phyloP scores from a whole-genome alignment of 169 alveolate species.

The Plasmodium gaboni region DNA sequence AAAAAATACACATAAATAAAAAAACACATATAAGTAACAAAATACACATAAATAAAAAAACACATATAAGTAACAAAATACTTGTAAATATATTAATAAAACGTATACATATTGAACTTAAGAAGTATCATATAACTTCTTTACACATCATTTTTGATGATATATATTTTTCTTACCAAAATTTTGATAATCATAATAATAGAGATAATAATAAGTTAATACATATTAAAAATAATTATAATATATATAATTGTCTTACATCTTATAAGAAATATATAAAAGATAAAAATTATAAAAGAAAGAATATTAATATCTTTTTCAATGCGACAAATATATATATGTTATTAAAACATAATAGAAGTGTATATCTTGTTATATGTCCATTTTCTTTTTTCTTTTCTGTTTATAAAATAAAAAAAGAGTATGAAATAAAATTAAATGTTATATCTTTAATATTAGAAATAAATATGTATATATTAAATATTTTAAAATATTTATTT shows the following conservation, averaged over 20 bases:
- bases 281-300: neutral
- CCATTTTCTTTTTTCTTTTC: slow-evolving; percentile 34
- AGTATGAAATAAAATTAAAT: neutral
- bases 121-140: slow-evolving; percentile 2
- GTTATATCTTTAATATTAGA: slow-evolving; percentile 22
- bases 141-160: slow-evolving; percentile 5
- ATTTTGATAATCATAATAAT: neutral
- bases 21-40: too few relatives aligned
- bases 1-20: too few relatives aligned
- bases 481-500: neutral
- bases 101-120: neutral
- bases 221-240: too few relatives aligned
- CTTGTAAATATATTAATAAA: neutral
- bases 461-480: slow-evolving; percentile 1
- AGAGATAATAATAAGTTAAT: too few relatives aligned
- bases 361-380: slow-evolving; percentile 1
- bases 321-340: slow-evolving; percentile 26
- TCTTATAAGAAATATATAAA: neutral
- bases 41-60: neutral
- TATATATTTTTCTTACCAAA: neutral
- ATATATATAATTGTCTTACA: neutral
- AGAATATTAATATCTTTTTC: neutral
- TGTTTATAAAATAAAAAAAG: neutral
- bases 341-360: neutral
- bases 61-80: too few relatives aligned